Evolutionary conservation across 352 stramenopile species (phyloP), one percentile per base, ranked within the genome.

Genomic region (Phytophthora chlamydospora): DNA sequence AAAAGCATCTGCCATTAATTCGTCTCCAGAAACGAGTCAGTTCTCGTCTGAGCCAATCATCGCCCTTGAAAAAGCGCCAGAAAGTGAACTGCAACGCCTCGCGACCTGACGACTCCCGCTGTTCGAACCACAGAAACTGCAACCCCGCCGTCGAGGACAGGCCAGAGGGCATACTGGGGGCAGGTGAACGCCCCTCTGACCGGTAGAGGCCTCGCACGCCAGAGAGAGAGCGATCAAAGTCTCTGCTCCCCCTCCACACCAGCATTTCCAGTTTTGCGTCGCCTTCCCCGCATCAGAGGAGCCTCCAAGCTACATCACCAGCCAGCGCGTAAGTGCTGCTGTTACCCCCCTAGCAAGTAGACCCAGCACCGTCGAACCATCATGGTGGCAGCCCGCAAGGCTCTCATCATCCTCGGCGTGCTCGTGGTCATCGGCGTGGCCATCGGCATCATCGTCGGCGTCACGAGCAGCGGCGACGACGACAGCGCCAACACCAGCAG

Each of bases 391-490:
- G 51, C 69, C 14, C 61, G 69, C 14, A 92, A 92, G 61, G 74
- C 78, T 47, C 75, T 92, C 42, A 80, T 95, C 56, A 76, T 87
- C 58, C 56, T 90, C 47, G 77, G 73, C 63, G 70, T 89, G 39
- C 68, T 93, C 42, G 70, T 93, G 51, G 75, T 86, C 35, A 84
- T 95, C 49, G 86, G 80, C 41, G 65, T 79, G 17, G 74, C 58
- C 21, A 66, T 92, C 21, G 83, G 79, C 51, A 69, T 91, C 31
- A 88, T 91, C 60, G 77, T 92, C 7, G 78, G 69, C 6, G 77
- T 91, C 42, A 90, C 82, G 2, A 57, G 69, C 24, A 49, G 71
- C 10, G 32, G 43, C 24, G 68, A 61, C 46, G 66, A 63, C 34
- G 53, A 75, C 21, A 63, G 59, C n/a, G 75, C 58, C 51, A 86